These are phyloP conservation scores for Cystofilobasidium bisporidii DNA, from an alignment of 768 basidiomycete genomes.

Conservation along the genomic window DNA sequence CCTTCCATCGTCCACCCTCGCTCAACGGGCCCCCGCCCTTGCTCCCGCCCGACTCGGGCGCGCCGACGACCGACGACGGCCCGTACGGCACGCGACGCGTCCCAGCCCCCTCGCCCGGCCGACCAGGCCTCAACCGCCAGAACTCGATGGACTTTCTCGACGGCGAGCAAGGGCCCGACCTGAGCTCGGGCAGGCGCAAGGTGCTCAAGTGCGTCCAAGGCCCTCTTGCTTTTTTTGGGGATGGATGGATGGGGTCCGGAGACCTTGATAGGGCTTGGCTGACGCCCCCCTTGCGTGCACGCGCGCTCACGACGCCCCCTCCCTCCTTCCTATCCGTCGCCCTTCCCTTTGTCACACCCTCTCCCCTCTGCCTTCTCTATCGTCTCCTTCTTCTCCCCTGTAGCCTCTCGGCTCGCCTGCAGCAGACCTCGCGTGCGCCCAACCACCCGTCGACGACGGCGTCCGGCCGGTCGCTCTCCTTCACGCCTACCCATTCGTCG, in stretches of 20 bases:
- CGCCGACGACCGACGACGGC: background rate
- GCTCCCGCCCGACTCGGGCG: background rate
- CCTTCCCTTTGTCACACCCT: background rate
- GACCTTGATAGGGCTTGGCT: too few relatives aligned
- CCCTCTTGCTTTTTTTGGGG: too few relatives aligned
- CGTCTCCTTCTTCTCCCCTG: too few relatives aligned
- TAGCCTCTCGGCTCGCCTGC: slow-evolving; percentile 9
- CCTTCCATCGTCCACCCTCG: background rate
- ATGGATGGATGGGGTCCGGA: too few relatives aligned
- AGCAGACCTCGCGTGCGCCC: slow-evolving; percentile 6
- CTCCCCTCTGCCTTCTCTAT: background rate
- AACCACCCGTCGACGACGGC: background rate
- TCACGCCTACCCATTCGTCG: background rate
- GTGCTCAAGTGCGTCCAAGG: slow-evolving; percentile 8
- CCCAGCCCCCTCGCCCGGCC: background rate
- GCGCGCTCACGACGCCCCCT: background rate
- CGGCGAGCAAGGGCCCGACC: slow-evolving; percentile 7
- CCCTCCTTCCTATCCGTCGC: background rate
- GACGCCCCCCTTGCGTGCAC: too few relatives aligned
- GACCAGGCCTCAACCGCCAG: background rate
- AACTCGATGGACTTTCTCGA: slow-evolving; percentile 8
- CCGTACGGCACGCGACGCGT: background rate
- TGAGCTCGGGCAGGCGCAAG: slow-evolving; percentile 8
- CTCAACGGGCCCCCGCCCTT: background rate
- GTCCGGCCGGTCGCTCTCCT: background rate